Evolutionary conservation across 768 basidiomycete species (phyloP), one percentile per base, ranked within the genome.

Genomic region (Boletus patriciae): DNA sequence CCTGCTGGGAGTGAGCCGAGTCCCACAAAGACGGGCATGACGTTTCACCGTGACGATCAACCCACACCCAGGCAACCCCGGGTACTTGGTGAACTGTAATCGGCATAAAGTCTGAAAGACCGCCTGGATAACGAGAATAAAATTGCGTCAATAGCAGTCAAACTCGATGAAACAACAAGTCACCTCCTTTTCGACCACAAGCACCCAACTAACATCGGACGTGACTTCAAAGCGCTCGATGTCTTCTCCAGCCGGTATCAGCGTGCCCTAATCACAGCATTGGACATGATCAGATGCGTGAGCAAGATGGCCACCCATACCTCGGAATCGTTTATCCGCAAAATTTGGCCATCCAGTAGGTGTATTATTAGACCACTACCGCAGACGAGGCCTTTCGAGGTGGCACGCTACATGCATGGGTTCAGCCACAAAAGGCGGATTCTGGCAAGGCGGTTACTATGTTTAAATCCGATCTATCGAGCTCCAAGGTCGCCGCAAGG

Each of bases 181-280:
- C 33, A 88, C 96, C 75, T 99, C 97, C 76, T 99, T 99, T 74
- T 99, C 97, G 18, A 98, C 79, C 5, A 98, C 76, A 16, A 98
- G 76, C 7, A 98, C 81, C 91, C 92, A 98, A 1, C 78, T 61
- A 13, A 92, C 65, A 40, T 78, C 68, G 11, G 77, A 73, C n/a
- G 77, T 69, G 4, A 88, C 63, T n/a, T 78, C 76, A 53, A 94
- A 82, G 0, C 77, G 75, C 16, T 76, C 70, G 44, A 98, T 87
- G 46, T 87, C 83, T 65, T 92, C 91, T 37, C 82, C 80, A 1
- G 81, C 78, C 3, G 94, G 94, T 53, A 96, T 91, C 23, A 96
- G 76, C 0, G 83, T 77, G 3, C 85, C 86, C 92, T 95, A 52
- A 33, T 42, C 15, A 48, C 38, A n/a, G 18, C 18, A 52, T 21